Evolutionary conservation across 179 eudicot genomes (phyloP).

Genomic region (Spinacia oleracea): DNA sequence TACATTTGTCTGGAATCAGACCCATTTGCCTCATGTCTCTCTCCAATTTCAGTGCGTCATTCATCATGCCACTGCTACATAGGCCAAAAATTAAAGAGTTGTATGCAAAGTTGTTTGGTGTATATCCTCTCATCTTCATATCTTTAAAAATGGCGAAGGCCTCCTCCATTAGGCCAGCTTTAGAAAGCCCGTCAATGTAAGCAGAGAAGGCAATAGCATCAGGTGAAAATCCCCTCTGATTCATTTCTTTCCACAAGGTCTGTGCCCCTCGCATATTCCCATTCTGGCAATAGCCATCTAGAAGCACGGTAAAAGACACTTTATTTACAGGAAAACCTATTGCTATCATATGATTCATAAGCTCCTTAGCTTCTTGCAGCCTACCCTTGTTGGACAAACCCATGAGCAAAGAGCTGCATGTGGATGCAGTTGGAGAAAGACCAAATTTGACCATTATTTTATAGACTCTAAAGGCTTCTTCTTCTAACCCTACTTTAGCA

Average conservation of each 20-base stretch:
- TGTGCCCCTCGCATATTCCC: conserved; percentile 68
- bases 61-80: conserved; percentile 51
- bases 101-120: conserved; percentile 76
- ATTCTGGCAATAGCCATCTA: conserved; percentile 65
- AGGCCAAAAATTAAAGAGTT: conserved; percentile 79
- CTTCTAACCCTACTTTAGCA: conserved; percentile 57
- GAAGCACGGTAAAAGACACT: conserved; percentile 73
- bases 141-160: conserved; percentile 52
- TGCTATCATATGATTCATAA: conserved; percentile 59
- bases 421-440: conserved; percentile 68
- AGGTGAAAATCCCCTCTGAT: conserved; percentile 57
- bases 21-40: conserved; percentile 75
- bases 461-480: conserved; percentile 61
- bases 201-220: conserved; percentile 84
- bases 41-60: conserved; percentile 70
- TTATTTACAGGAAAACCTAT: conserved; percentile 66
- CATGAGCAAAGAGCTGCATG: conserved; percentile 71
- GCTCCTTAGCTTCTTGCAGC: conserved; percentile 65
- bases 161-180: conserved; percentile 65
- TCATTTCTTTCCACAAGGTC: conserved; percentile 75
- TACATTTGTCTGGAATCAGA: conserved; percentile 68
- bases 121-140: conserved; percentile 62
- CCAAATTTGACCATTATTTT: conserved; percentile 65
- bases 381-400: conserved; percentile 63
- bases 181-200: conserved; percentile 71